A percentile compares a stretch with the other conserved stretches of the same genome.
Conservation (phyloP, 371 early-diverging fungal species). For the Cokeromyces recurvatus region DNA sequence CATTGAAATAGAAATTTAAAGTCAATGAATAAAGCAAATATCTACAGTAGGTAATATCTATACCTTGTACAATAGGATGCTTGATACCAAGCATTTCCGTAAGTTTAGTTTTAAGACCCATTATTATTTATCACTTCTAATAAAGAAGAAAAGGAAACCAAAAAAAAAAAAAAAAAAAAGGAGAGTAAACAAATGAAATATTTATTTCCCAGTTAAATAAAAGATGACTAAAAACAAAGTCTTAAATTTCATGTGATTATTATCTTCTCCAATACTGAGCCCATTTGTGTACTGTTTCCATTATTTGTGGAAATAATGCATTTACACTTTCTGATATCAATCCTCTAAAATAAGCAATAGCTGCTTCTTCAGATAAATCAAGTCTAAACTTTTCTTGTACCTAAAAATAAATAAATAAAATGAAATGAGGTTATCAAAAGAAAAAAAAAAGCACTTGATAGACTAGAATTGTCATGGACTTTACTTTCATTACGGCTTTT, state of each 20-base stretch:
- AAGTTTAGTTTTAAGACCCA: slow-evolving; percentile 59
- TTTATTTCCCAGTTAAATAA: background rate
- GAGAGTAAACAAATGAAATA: background rate
- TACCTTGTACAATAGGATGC: slow-evolving; percentile 63
- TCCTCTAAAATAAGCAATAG: slow-evolving; percentile 87
- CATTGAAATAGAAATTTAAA: no score
- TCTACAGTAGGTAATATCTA: background rate
- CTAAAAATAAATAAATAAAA: slow-evolving; percentile 21
- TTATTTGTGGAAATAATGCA: slow-evolving; percentile 96
- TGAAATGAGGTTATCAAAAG: background rate
- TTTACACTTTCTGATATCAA: slow-evolving; percentile 90
- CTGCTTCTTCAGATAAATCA: slow-evolving; percentile 91
- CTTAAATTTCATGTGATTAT: no score
- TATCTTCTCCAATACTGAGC: slow-evolving; percentile 85
- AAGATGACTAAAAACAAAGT: no score
- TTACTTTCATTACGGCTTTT: slow-evolving; percentile 90
- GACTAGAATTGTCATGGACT: background rate
- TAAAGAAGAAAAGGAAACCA: background rate
- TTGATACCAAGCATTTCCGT: slow-evolving; percentile 64
- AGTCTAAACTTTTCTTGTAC: slow-evolving; percentile 93
- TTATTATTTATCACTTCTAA: slow-evolving; percentile 8
- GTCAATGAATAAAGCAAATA: background rate
- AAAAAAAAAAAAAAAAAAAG: slow-evolving; percentile 9
- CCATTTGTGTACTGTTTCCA: slow-evolving; percentile 95
- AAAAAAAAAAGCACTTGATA: background rate